phyloP scores from a whole-genome alignment of 148 eudicot genomes.

The Fagopyrum esculentum region DNA sequence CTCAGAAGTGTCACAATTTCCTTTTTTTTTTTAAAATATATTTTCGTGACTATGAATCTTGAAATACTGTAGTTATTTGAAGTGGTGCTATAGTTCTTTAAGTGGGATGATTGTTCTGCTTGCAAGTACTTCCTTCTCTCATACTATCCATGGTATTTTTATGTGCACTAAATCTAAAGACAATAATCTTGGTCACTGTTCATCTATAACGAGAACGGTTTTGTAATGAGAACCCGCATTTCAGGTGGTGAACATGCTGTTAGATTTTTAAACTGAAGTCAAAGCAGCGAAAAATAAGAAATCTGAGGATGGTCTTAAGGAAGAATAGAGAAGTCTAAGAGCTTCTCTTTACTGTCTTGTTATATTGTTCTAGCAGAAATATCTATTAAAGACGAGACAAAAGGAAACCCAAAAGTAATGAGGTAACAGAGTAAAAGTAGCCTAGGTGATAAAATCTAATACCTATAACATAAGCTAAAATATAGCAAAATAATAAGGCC shows the following conservation, averaged over 20 bases:
- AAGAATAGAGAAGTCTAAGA: no score
- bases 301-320: no score
- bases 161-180: not conserved
- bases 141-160: not conserved
- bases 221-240: not conserved
- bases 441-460: no score
- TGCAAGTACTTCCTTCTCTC: not conserved
- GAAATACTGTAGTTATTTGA: not conserved
- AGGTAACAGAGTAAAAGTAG: no score
- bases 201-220: not conserved
- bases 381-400: no score
- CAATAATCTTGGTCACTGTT: not conserved
- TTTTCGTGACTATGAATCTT: not conserved
- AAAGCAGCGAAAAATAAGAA: no score
- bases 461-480: no score
- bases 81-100: not conserved
- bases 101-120: not conserved
- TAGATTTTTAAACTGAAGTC: no score
- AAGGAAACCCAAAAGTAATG: no score
- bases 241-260: not conserved
- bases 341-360: no score
- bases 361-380: no score
- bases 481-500: no score
- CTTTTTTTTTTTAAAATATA: not conserved
- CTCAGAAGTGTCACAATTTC: not conserved